Base-by-base conservation (phyloP, 163 green algal genomes). In the Chlorella variabilis region DNA sequence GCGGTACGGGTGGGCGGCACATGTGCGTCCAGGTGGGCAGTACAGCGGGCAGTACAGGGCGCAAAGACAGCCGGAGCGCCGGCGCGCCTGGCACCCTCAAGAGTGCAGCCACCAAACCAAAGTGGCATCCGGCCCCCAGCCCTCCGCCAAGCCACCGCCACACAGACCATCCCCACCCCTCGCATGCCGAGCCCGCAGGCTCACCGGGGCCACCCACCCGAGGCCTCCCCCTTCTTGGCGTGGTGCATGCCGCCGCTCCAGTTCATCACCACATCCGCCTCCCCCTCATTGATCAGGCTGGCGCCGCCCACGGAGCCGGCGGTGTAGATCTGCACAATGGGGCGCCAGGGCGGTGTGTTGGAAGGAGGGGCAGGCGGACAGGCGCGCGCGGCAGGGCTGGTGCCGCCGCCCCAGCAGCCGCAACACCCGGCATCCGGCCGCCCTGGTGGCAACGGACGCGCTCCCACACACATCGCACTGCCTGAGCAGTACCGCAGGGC, bases 241-340 rank as follows among this genome's bases (percentile, higher is more conserved):
- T 98, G 95, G 86, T 98, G 95, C 93, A 98, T 94, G 73, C 95
- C 95, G 54, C 95, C 95, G 78, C 91, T 90, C 95, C 95, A 98
- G 87, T 98, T 98, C 78, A 98, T 88, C 23, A 91, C 89, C 38
- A 98, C 88, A 42, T 98, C 91, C 23, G 92, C 89, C 23, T 91
- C 78, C 15, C 88, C 88, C 20, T 86, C 79, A 31, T 95, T 95
- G 74, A 98, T 86, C 54, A 93, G 83, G 4, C 86, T 86, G 15
- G 95, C 94, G 27, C 93, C 95, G 49, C 92, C 92, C 65, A 97
- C 88, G 0, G 20, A 65, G 48, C 82, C 82, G 38, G 76, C 82
- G 27, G 27, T 61, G 59, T 87, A 84, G 29, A 77, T 86, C 73
- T 81, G 78, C 15, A 49, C 11, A 11, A 54, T 15, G n/a, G n/a